Conservation (phyloP, 23 red algal genomes). For the Chondrus crispus region DNA sequence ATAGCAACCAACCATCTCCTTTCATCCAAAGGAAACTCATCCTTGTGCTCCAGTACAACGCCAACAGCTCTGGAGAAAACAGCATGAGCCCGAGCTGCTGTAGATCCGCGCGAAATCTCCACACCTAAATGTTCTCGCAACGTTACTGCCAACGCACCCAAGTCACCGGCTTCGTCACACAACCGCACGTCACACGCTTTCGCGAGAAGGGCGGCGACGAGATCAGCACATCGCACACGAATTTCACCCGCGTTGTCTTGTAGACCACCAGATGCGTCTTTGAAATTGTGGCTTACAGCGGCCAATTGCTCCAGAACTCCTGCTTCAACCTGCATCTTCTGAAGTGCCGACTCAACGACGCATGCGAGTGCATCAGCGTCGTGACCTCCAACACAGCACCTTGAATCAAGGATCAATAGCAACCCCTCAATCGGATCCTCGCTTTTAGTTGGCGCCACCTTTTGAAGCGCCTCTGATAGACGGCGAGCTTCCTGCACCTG, state of each 20-base stretch:
- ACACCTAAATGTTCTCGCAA: slow-evolving; percentile 57
- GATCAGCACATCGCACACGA: slow-evolving; percentile 20
- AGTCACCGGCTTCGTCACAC: slow-evolving; percentile 12
- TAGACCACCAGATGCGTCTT: no score
- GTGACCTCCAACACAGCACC: slow-evolving; percentile 31
- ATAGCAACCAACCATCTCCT: slow-evolving; percentile 50
- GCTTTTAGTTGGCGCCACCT: background rate
- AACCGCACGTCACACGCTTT: slow-evolving; percentile 38
- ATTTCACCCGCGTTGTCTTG: background rate
- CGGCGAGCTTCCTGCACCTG: slow-evolving; percentile 32
- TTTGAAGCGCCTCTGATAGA: background rate
- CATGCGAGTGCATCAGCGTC: background rate
- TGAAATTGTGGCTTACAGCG: slow-evolving; percentile 35
- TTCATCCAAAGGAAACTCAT: slow-evolving; percentile 41
- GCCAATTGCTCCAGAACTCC: slow-evolving; percentile 52
- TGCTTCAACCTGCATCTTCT: background rate
- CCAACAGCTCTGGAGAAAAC: slow-evolving; percentile 26
- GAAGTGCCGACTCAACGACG: slow-evolving; percentile 17
- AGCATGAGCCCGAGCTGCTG: background rate
- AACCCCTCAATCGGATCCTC: slow-evolving; percentile 42
- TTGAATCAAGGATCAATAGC: slow-evolving; percentile 50
- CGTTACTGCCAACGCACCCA: slow-evolving; percentile 3
- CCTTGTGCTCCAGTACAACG: slow-evolving; percentile 26
- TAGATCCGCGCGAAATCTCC: slow-evolving; percentile 30
- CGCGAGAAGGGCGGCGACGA: slow-evolving; percentile 17